A percentile compares a stretch with the other conserved stretches of the same genome.
Evolutionary conservation across 2,329 filamentous ascomycete genomes (phyloP).

Genomic region (Rachicladosporium sp.): DNA sequence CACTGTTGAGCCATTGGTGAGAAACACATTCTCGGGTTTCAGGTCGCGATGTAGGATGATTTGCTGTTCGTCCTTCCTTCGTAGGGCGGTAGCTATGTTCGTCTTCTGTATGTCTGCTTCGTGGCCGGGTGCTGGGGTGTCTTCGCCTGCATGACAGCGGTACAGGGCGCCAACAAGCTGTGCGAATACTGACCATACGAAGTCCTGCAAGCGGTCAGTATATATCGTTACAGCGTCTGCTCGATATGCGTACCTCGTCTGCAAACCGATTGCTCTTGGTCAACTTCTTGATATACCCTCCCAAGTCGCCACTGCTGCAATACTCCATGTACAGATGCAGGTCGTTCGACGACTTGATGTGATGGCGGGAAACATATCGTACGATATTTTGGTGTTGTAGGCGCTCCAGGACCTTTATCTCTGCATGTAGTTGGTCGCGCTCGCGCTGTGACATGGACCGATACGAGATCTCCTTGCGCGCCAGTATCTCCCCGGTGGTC

Average conservation of each 20-base stretch:
- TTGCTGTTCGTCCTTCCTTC: slow-evolving; percentile 9
- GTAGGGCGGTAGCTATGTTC: slow-evolving; percentile 2
- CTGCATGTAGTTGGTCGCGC: slow-evolving; percentile 86
- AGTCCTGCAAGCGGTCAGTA: slow-evolving; percentile 38
- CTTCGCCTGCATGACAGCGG: slow-evolving; percentile 86
- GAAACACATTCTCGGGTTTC: slow-evolving; percentile 26
- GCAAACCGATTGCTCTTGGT: slow-evolving; percentile 70
- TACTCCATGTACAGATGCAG: slow-evolving; percentile 99
- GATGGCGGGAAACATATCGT: slow-evolving; percentile 63
- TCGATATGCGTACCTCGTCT: slow-evolving; percentile 45
- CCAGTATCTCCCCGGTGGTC: slow-evolving; percentile 75
- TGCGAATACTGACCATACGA: slow-evolving; percentile 92
- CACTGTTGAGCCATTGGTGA: slow-evolving; percentile 75
- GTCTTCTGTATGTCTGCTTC: slow-evolving; percentile 9
- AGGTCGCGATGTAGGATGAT: slow-evolving; percentile 23
- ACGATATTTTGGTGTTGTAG: slow-evolving; percentile 95
- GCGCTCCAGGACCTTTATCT: slow-evolving; percentile 91
- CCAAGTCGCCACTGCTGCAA: slow-evolving; percentile 91
- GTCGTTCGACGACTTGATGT: slow-evolving; percentile 83
- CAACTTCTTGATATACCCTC: slow-evolving; percentile 76
- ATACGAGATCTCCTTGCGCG: slow-evolving; percentile 97
- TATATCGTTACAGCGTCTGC: too few relatives aligned
- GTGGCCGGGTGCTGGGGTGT: slow-evolving; percentile 52
- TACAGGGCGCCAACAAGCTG: slow-evolving; percentile 88
- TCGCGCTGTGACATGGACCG: slow-evolving; percentile 96